Evolutionary conservation across 768 basidiomycete genomes (phyloP), one percentile per base, ranked within the genome.

Genomic region (Russula virescens): DNA sequence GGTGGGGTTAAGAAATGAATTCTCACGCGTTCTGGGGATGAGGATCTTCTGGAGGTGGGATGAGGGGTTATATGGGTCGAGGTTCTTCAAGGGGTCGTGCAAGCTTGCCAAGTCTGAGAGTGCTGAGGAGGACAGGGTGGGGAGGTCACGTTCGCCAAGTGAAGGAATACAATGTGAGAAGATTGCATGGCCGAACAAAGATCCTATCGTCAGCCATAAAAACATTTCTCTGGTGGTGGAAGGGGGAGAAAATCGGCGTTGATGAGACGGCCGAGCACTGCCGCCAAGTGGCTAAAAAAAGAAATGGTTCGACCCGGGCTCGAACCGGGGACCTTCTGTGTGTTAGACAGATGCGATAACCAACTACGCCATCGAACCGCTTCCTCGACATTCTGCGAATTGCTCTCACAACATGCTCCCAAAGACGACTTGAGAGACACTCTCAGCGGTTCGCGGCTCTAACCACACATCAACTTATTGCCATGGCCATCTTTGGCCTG

Each of bases 11-110:
- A 42, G 62, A 69, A 61, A 13, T 26, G 2, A 52, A 3, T 42
- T 80, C 85, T 69, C 76, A 89, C 91, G 80, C 55, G 86, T 76
- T 67, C 96, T 80, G 23, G 96, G 96, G 63, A 98, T 90, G 53
- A 98, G 76, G 18, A 98, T 83, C 71, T 83, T 86, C 2, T 89
- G 88, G 46, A 99, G 71, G 73, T 94, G 89, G 2, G 89, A 91
- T 25, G 75, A 68, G 0, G 88, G 82, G 68, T 88, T 80, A 28
- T 73, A 71, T 10, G 82, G 81, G 73, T 94, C 86, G 60, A 95
- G 69, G 68, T 84, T 87, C 71, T 80, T 82, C 38, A 82, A 71
- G 40, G 88, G 86, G 73, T 94, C 87, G 9, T 78, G 79, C n/a
- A 77, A 73, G 19, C 78, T 75, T 25, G 82, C 75, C 43, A 91